Evolutionary conservation across 805 yeast genomes (phyloP).

Genomic region (Kluyveromyces wickerhamii): DNA sequence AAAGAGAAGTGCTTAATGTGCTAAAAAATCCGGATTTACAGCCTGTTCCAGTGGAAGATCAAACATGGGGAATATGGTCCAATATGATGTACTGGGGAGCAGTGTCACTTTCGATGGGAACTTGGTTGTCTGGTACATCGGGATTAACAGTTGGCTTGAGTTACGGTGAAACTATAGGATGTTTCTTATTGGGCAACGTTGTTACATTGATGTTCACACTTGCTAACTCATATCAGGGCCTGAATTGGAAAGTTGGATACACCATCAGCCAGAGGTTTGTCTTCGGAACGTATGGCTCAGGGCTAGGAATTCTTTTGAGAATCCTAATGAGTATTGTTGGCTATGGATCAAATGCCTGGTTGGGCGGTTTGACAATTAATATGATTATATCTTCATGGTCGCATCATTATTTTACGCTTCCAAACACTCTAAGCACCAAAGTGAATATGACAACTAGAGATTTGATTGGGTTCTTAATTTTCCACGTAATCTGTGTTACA

Average conservation of each 20-base stretch:
- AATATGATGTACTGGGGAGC: conserved; percentile 39
- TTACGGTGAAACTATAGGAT: conserved; percentile 38
- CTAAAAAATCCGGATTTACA: conserved; percentile 29
- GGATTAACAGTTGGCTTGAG: conserved; percentile 37
- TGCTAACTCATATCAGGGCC: conserved; percentile 41
- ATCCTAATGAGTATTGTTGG: conserved; percentile 40
- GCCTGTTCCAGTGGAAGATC: conserved; percentile 19
- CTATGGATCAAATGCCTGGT: conserved; percentile 40
- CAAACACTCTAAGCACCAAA: conserved; percentile 26
- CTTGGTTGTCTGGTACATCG: conserved; percentile 40
- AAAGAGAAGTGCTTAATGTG: conserved; percentile 23
- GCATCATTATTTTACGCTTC: conserved; percentile 29
- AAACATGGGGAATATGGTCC: conserved; percentile 35
- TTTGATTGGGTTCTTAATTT: conserved; percentile 33
- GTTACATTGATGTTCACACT: conserved; percentile 38
- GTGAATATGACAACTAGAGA: conserved; percentile 33
- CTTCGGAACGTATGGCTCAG: conserved; percentile 40
- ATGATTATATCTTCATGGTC: conserved; percentile 36
- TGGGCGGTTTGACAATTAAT: conserved; percentile 37
- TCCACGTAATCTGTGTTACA: conserved; percentile 31
- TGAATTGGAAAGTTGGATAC: conserved; percentile 42
- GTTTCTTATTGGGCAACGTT: conserved; percentile 37
- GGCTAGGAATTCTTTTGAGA: conserved; percentile 35
- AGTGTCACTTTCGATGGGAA: conserved; percentile 36
- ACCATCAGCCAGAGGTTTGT: conserved; percentile 38